Base-by-base conservation (phyloP, 306 rosid genomes). In the Castanopsis chinensis region DNA sequence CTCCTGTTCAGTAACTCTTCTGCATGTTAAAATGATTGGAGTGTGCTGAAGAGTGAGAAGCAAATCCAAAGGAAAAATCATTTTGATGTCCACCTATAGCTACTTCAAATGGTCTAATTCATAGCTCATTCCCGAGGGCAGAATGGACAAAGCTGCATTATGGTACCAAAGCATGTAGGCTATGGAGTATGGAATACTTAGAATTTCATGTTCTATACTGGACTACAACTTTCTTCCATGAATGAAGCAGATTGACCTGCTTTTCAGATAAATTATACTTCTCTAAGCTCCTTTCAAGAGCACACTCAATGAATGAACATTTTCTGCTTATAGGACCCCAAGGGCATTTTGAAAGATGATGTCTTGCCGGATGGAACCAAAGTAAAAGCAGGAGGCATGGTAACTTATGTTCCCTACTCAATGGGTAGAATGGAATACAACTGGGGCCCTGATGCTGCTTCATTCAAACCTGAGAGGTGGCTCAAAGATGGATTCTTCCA, bases 381-480 rank as follows among this genome's bases (percentile, higher is more conserved):
- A 81, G 81, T 93, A 64, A 95, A 83, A 87, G 99, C 97, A 71
- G 99, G 99, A 49, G 99, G 99, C 18, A 89, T 95, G 98, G 97
- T 95, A 75, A 95, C 98, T 56, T 95, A 93, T 45, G 97, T 93
- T 64, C 99, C 99, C 45, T 95, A 95, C 82, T 95, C 99, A 3
- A 93, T 93, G 99, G 99, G 97, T 14, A 95, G 96, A 67, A 93
- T 95, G 98, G 94, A 89, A 68, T 91, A 91, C 85, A 91, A 95
- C 20, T 95, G 98, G 99, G 98, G 99, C 6, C 75, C 89, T 65
- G 92, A 88, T 88, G 99, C 97, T 21, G 45, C 94, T 70, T 86
- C 89, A 53, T 95, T 95, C 74, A 78, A 63, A 21, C 99, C 97
- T n/a, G 96, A 91, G 54, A 82, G 98, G 78, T 93, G 99, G 99